Evolutionary conservation across 2,329 filamentous ascomycete genomes (phyloP).

Genomic region (Beauveria brongniartii): DNA sequence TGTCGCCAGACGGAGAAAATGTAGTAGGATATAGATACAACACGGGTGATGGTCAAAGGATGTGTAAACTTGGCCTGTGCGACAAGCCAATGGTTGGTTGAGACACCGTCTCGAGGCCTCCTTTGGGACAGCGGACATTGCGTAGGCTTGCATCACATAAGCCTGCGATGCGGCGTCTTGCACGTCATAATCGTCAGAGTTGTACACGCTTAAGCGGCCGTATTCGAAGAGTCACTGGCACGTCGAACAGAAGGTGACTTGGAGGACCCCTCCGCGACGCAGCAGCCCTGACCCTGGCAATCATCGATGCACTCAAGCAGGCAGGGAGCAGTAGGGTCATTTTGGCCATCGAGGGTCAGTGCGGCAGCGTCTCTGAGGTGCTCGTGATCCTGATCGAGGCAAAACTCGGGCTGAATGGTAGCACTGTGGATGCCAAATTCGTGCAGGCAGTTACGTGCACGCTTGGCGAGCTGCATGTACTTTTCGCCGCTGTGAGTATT

Average conservation of each 20-base stretch:
- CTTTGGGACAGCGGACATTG: no score
- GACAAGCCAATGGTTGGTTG: background rate
- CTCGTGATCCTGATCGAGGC: conserved; percentile 40
- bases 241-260: conserved; percentile 28
- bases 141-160: background rate
- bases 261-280: conserved; percentile 24
- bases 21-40: background rate
- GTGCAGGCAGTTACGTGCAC: conserved; percentile 81
- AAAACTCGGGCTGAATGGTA: conserved; percentile 93
- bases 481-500: conserved; percentile 67
- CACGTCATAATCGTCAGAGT: background rate
- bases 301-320: conserved; percentile 40
- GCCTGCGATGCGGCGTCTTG: background rate
- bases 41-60: background rate
- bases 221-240: conserved; percentile 25
- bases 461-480: conserved; percentile 85
- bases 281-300: conserved; percentile 26
- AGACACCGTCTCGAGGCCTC: background rate
- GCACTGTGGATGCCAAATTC: conserved; percentile 94
- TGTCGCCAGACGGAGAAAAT: background rate
- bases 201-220: background rate
- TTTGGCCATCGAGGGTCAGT: conserved; percentile 27
- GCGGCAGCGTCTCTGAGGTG: conserved; percentile 29
- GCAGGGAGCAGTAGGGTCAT: conserved; percentile 27
- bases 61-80: background rate